A percentile compares a stretch with the other conserved stretches of the same genome.
These are phyloP conservation scores for Cladosporium halotolerans DNA, from an alignment of 2,329 filamentous ascomycete species.

Conservation along the genomic window DNA sequence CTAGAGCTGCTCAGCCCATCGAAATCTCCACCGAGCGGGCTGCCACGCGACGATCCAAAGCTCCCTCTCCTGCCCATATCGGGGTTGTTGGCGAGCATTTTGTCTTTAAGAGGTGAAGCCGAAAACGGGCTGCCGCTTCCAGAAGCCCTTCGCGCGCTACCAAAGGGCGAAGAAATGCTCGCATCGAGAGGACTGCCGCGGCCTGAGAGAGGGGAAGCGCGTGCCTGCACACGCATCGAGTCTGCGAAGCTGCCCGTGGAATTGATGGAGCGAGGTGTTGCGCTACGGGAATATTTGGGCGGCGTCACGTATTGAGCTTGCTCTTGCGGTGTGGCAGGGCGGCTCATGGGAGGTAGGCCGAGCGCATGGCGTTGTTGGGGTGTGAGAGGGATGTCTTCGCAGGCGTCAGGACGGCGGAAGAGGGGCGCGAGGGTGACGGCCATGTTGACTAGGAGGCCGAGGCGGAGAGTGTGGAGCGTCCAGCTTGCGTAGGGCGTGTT, in stretches of 20 bases:
- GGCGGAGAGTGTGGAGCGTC: conserved; percentile 43
- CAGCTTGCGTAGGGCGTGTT: conserved; percentile 32
- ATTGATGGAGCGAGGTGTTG: conserved; percentile 48
- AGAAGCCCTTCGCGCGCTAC: conserved; percentile 1
- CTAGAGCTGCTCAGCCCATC: conserved; percentile 20
- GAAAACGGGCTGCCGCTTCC: conserved; percentile 14
- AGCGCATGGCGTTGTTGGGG: conserved; percentile 80
- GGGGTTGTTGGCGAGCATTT: conserved; percentile 47
- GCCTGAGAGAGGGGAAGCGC: conserved; percentile 54
- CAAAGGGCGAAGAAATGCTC: conserved; percentile 2
- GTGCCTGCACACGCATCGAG: conserved; percentile 26
- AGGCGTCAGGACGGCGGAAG: conserved; percentile 64
- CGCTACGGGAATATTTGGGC: conserved; percentile 74
- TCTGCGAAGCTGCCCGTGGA: conserved; percentile 42
- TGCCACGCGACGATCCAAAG: conserved; percentile 48
- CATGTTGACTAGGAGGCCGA: conserved; percentile 59
- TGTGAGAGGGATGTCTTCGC: conserved; percentile 85
- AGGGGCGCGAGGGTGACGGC: conserved; percentile 64
- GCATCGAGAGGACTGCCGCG: conserved; percentile 31
- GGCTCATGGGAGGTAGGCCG: conserved; percentile 63
- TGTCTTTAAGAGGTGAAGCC: conserved; percentile 59
- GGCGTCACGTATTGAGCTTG: conserved; percentile 74
- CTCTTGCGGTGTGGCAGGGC: conserved; percentile 60
- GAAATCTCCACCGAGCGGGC: conserved; percentile 41
- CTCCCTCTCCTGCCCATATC: conserved; percentile 38